These are phyloP conservation scores for Scheffersomyces stipitis DNA, from an alignment of 805 yeast genomes.

Conservation along the genomic window DNA sequence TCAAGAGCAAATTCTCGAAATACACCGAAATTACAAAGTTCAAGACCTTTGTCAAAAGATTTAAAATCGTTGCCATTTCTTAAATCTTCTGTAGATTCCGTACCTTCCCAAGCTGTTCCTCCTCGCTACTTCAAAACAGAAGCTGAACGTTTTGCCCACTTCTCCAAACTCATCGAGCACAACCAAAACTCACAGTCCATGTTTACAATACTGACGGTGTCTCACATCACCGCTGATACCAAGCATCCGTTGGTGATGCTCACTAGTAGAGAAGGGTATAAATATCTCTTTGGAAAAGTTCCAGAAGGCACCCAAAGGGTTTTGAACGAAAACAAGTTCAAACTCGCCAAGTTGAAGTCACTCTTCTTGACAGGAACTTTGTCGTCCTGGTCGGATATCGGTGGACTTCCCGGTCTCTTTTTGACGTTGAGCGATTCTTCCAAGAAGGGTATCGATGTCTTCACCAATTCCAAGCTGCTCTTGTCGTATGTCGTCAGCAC, in stretches of 20 bases:
- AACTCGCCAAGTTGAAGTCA: slow-evolving; percentile 57
- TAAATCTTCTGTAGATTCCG: too few relatives aligned
- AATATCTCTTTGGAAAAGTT: slow-evolving; percentile 72
- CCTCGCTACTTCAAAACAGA: slow-evolving; percentile 11
- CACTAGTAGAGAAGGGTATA: slow-evolving; percentile 47
- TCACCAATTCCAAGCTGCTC: slow-evolving; percentile 38
- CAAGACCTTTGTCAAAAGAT: too few relatives aligned
- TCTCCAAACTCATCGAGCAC: slow-evolving; percentile 10
- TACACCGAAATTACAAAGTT: too few relatives aligned
- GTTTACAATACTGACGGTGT: slow-evolving; percentile 11
- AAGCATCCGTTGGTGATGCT: slow-evolving; percentile 56
- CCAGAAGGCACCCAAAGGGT: slow-evolving; percentile 87
- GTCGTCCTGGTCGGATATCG: slow-evolving; percentile 67
- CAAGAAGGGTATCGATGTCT: slow-evolving; percentile 52
- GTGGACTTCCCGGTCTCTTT: slow-evolving; percentile 92
- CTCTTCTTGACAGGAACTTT: slow-evolving; percentile 79
- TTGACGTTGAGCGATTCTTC: slow-evolving; percentile 82
- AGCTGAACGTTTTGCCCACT: slow-evolving; percentile 5
- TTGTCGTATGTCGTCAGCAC: slow-evolving; percentile 60
- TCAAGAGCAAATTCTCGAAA: too few relatives aligned
- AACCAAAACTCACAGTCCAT: slow-evolving; percentile 11
- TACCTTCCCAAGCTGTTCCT: slow-evolving; percentile 6
- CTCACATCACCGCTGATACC: slow-evolving; percentile 55
- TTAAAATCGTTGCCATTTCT: too few relatives aligned
- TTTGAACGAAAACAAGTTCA: slow-evolving; percentile 58